Evolutionary conservation across 257 asterid genomes (phyloP).

Genomic region (Lycium ferocissimum): DNA sequence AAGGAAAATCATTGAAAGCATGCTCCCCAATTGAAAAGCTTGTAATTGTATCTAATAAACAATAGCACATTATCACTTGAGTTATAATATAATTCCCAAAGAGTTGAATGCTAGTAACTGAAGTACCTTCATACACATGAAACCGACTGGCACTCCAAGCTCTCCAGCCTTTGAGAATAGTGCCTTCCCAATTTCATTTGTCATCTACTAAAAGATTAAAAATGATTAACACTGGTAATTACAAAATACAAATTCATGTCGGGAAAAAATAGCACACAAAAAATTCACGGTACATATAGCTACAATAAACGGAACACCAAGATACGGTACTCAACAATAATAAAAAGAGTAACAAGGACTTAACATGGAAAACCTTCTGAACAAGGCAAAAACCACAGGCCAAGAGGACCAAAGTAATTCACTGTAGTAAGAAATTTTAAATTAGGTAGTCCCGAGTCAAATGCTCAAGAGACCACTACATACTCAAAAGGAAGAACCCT

Average conservation of each 20-base stretch:
- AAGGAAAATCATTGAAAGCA: not conserved
- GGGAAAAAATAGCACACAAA: no score
- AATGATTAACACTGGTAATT: not conserved
- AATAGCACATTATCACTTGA: not conserved
- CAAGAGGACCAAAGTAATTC: no score
- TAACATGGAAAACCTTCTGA: no score
- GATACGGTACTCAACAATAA: no score
- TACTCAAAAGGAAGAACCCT: no score
- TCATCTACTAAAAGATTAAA: slow-evolving; percentile 60
- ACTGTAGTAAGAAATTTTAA: no score
- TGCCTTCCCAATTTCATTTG: slow-evolving; percentile 79
- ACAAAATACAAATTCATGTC: not conserved
- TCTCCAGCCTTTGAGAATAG: slow-evolving; percentile 88
- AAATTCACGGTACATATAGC: no score
- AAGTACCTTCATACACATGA: slow-evolving; percentile 88
- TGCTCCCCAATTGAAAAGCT: not conserved
- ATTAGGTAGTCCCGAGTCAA: no score
- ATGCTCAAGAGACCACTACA: no score
- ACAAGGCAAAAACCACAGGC: no score
- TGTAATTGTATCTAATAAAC: not conserved
- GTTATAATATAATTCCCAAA: not conserved
- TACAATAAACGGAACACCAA: no score
- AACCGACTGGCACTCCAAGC: slow-evolving; percentile 83
- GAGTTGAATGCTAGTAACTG: not conserved
- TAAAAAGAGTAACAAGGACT: no score